Base-by-base conservation (phyloP, 441 rosid genomes). In the Pelargonium fulgidum region DNA sequence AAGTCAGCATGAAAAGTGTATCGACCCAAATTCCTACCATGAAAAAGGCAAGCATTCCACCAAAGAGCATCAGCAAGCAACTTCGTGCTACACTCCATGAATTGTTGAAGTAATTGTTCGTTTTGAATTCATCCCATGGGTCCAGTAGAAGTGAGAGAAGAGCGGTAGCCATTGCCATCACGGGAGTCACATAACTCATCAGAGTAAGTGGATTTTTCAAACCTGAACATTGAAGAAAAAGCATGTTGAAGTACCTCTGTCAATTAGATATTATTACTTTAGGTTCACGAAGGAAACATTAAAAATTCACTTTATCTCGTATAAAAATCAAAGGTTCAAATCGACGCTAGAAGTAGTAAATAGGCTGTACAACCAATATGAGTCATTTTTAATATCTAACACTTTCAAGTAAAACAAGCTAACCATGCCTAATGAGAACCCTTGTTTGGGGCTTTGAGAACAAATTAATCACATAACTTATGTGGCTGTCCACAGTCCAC, bases 11-110 rank as follows among this genome's bases (percentile, higher is more conserved):
- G 19, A 56, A 41, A 50, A 16, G 10, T 66, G 41, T 36, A 5
- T 70, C 58, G n/a, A 64, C 70, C 66, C 48, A 59, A 68, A 62
- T 62, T 70, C 84, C 59, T 83, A 90, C 99, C 98, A 92, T 94
- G 77, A 84, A 86, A 81, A 92, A 94, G 68, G 99, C 99, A 44
- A 92, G 81, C 36, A 96, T 81, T 81, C 99, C 99, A 74, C 99
- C 98, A 73, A 92, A 85, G 74, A 94, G 85, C 96, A 90, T 90
- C 87, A 94, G 76, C 69, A 92, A 82, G 85, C 90, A 89, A 85
- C 98, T 94, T 75, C 89, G 86, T 62, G 84, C 74, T 75, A 86
- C 77, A 81, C 90, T 93, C 79, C 89, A 77, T 36, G 92, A 81
- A 81, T 67, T 94, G 76, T 89, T 80, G 65, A 92, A 94, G 81